phyloP scores from a whole-genome alignment of 1,139 yeast genomes.

The Fermentozyma sake region DNA sequence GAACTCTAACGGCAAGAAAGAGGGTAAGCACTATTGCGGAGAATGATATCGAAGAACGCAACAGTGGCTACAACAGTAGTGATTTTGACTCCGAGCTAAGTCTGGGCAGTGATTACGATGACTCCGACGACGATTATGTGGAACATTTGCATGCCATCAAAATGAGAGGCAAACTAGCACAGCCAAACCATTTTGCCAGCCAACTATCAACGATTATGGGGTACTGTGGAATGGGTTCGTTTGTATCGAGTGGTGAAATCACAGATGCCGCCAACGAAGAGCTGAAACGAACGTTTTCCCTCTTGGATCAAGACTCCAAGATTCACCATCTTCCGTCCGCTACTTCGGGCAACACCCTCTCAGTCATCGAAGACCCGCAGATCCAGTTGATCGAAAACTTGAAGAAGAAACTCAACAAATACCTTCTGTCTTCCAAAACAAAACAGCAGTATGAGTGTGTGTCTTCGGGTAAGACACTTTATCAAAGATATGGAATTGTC shows the following conservation, averaged over 20 bases:
- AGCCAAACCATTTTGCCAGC: conserved; percentile 13
- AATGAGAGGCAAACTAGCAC: conserved; percentile 11
- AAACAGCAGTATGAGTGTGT: too few species aligned
- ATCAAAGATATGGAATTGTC: conserved; percentile 71
- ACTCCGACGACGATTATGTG: conserved; percentile 13
- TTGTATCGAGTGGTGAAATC: conserved; percentile 9
- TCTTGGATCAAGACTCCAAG: conserved; percentile 20
- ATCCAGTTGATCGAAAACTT: conserved; percentile 46
- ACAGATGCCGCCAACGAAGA: conserved; percentile 29
- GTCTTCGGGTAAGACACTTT: conserved; percentile 23
- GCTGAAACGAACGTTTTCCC: conserved; percentile 28
- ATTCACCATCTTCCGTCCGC: conserved; percentile 23
- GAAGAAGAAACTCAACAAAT: conserved; percentile 35
- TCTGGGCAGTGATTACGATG: too few species aligned
- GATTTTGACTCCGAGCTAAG: too few species aligned
- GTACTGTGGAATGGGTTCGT: conserved; percentile 26
- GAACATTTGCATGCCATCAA: conserved; percentile 28
- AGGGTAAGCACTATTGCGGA: too few species aligned
- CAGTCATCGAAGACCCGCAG: conserved; percentile 58
- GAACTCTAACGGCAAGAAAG: too few species aligned
- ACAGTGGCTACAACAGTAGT: too few species aligned
- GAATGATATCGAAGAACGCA: too few species aligned
- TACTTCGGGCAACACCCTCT: conserved; percentile 23
- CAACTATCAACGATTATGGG: conserved; percentile 30
- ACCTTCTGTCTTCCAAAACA: too few species aligned